Evolutionary conservation across 768 basidiomycete species (phyloP).

Genomic region (Naganishia vishniacii): DNA sequence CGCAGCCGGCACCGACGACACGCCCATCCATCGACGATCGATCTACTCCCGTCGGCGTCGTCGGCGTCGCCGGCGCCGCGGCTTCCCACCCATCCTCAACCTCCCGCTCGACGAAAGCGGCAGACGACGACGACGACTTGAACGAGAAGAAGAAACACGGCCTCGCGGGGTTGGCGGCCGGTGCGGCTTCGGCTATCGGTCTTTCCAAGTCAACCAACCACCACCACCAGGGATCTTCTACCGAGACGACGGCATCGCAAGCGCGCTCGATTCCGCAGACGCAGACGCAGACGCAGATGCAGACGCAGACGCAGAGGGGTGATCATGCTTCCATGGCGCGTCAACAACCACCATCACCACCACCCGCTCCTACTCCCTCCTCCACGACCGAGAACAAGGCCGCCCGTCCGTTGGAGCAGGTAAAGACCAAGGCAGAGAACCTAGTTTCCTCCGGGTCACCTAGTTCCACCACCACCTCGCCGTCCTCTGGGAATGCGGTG

Average conservation of each 20-base stretch:
- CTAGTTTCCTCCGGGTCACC: not conserved
- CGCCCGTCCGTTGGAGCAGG: not conserved
- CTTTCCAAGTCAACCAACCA: not conserved
- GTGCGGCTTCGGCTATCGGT: constrained; percentile 11
- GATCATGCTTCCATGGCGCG: constrained; percentile 20
- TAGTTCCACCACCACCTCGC: not conserved
- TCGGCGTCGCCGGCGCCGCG: not conserved
- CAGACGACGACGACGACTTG: too few relatives aligned
- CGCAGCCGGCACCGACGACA: constrained; percentile 30
- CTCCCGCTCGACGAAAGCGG: too few relatives aligned
- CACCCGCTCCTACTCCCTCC: not conserved
- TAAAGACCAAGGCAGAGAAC: constrained; percentile 16
- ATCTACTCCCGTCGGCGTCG: too few relatives aligned
- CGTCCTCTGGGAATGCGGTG: too few relatives aligned
- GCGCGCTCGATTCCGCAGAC: too few relatives aligned
- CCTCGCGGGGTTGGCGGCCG: not conserved
- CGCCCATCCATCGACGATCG: not conserved
- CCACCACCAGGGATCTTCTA: not conserved
- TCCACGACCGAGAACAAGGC: not conserved
- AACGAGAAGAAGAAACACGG: constrained; percentile 15
- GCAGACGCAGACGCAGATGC: too few relatives aligned
- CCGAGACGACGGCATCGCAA: too few relatives aligned
- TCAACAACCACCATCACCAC: not conserved
- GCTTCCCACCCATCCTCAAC: too few relatives aligned
- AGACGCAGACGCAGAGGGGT: constrained; percentile 1